Evolutionary conservation across 148 eudicot species (phyloP).

Genomic region (Amaranthus palmeri): DNA sequence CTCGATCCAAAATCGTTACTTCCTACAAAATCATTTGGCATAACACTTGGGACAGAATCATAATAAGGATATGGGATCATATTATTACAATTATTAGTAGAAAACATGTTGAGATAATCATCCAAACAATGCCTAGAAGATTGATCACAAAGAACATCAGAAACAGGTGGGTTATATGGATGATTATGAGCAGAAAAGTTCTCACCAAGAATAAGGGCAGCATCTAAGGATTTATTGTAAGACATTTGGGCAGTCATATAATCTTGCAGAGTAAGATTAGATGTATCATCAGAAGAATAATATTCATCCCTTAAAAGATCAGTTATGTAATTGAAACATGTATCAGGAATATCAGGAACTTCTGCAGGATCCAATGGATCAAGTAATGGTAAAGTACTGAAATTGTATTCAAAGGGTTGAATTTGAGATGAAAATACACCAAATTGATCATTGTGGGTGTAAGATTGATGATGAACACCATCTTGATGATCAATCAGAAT

Average conservation of each 20-base stretch:
- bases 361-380: constrained; percentile 15
- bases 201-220: constrained; percentile 20
- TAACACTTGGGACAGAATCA: neutral
- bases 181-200: constrained; percentile 4
- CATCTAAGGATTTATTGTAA: constrained; percentile 26
- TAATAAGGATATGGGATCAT: neutral
- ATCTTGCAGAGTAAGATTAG: constrained; percentile 25
- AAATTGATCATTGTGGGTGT: constrained; percentile 1
- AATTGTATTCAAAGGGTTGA: constrained; percentile 6
- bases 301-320: constrained; percentile 33
- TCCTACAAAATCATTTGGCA: neutral
- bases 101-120: constrained; percentile 22
- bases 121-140: constrained; percentile 15
- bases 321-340: constrained; percentile 42
- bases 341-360: constrained; percentile 39
- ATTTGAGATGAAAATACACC: neutral
- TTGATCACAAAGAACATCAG: constrained; percentile 1
- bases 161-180: constrained; percentile 6
- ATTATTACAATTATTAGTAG: neutral
- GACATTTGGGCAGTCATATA: constrained; percentile 34
- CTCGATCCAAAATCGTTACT: neutral
- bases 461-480: neutral
- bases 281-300: constrained; percentile 19
- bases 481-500: constrained; percentile 18
- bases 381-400: neutral